Evolutionary conservation across 495 filamentous ascomycete genomes (phyloP).

Genomic region (Penicillium fimorum): DNA sequence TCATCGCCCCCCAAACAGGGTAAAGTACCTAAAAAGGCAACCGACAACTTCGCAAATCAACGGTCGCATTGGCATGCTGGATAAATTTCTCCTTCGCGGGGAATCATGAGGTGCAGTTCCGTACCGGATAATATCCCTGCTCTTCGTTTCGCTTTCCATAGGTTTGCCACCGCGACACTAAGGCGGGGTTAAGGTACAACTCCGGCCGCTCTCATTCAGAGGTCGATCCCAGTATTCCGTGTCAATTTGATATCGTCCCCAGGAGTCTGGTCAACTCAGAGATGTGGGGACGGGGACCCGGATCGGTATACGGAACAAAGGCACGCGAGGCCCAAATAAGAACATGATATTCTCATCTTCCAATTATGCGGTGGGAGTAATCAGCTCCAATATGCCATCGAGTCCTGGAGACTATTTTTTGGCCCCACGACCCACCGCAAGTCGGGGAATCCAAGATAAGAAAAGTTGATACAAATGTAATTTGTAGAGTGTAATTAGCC

Average conservation of each 20-base stretch:
- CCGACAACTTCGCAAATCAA: conserved; percentile 2
- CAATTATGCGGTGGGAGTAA: not conserved
- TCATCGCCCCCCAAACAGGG: not conserved
- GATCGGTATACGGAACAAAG: not conserved
- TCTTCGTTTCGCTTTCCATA: not conserved
- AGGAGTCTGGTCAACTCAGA: not conserved
- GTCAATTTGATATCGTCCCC: not conserved
- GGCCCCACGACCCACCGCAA: not conserved
- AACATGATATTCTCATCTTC: not conserved
- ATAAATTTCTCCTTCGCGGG: not conserved
- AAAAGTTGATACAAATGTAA: conserved; percentile 5
- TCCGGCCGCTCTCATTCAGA: not conserved
- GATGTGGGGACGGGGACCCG: not conserved
- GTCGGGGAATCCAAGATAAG: conserved; percentile 5
- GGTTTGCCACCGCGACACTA: not conserved
- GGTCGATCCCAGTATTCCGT: not conserved
- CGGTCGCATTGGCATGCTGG: not conserved
- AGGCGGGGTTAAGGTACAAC: not conserved
- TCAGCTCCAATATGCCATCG: not conserved
- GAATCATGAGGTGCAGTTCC: not conserved
- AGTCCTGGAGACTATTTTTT: not conserved
- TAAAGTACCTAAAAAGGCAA: conserved; percentile 1
- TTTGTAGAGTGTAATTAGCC: conserved; percentile 5
- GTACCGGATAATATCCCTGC: conserved; percentile 7
- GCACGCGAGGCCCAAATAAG: not conserved